Evolutionary conservation across 2,329 filamentous ascomycete genomes (phyloP).

Genomic region (Calonectria pseudoreteaudii): DNA sequence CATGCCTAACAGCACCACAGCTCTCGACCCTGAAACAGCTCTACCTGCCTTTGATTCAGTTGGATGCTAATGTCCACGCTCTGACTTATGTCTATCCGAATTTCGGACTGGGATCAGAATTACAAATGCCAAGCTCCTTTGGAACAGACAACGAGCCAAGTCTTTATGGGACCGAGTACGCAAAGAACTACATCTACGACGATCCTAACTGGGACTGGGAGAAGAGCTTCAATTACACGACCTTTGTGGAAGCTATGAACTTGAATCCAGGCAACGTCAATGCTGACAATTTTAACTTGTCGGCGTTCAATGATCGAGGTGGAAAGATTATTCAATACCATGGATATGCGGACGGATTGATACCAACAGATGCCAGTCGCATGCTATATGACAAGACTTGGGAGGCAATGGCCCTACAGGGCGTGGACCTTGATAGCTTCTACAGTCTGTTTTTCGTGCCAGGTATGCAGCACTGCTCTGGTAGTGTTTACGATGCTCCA

Average conservation of each 20-base stretch:
- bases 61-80: background rate
- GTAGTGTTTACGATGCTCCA: background rate
- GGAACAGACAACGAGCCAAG: background rate
- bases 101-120: background rate
- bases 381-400: background rate
- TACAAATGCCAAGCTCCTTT: background rate
- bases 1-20: background rate
- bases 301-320: background rate
- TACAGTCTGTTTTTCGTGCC: background rate
- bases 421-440: background rate
- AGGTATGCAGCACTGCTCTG: slow-evolving; percentile 1
- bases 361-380: background rate
- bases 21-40: background rate
- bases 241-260: background rate
- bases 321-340: background rate
- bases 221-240: background rate
- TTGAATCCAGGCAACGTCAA: background rate
- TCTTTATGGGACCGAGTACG: background rate
- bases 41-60: background rate
- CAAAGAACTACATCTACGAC: background rate
- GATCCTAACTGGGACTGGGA: background rate
- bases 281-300: background rate
- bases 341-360: background rate
- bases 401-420: background rate
- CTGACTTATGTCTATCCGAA: background rate